Evolutionary conservation across 2,329 filamentous ascomycete genomes (phyloP).

Genomic region (Alternaria sp.): DNA sequence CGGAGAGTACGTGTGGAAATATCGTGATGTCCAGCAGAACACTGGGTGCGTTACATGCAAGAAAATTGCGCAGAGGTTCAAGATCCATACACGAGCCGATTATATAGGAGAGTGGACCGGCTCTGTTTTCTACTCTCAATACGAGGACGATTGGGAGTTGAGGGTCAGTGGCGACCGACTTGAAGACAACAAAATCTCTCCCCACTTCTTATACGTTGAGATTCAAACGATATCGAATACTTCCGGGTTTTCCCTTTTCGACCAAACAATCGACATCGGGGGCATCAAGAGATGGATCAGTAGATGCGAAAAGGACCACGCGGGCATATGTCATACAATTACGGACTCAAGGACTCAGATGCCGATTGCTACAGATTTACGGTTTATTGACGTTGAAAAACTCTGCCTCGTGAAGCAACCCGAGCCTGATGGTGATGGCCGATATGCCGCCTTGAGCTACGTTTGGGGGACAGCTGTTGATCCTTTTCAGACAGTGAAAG

Average conservation of each 20-base stretch:
- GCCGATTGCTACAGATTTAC: not conserved
- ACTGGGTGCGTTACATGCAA: not conserved
- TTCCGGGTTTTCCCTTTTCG: not conserved
- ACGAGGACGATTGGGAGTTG: accelerated
- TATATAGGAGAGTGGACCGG: not conserved
- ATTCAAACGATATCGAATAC: too few species aligned
- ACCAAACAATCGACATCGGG: not conserved
- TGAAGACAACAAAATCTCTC: too few species aligned
- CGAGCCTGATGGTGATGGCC: accelerated
- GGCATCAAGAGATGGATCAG: not conserved
- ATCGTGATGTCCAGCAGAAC: not conserved
- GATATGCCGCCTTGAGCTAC: not conserved
- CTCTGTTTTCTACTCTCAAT: accelerated
- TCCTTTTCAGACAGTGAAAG: not conserved
- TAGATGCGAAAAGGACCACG: not conserved
- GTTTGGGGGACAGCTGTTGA: not conserved
- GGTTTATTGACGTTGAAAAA: not conserved
- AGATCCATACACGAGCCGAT: accelerated
- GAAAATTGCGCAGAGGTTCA: accelerated
- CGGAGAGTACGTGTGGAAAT: not conserved
- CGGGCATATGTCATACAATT: not conserved
- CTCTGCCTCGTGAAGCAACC: not conserved
- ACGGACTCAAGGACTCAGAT: not conserved
- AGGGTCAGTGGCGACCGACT: accelerated
- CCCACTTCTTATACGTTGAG: too few species aligned